Base-by-base conservation (phyloP, 1,284 basidiomycete genomes). In the Xerocomus minutiporus region DNA sequence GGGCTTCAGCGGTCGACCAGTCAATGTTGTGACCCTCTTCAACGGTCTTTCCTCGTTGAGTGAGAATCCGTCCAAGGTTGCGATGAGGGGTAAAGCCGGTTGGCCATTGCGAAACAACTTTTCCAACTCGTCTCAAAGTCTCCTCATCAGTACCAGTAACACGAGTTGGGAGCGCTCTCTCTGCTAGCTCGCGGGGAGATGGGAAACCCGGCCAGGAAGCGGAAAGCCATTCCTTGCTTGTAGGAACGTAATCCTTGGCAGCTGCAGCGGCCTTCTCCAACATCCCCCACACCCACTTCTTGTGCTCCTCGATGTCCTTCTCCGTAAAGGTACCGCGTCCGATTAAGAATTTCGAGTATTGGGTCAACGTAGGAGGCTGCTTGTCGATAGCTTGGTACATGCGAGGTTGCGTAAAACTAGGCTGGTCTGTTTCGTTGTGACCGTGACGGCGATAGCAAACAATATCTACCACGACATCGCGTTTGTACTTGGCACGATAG, bases 391-490 rank as follows among this genome's bases (percentile, higher is more conserved):
- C 93, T 72, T 94, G 83, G 80, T 99, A 99, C 96, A 99, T 99
- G 58, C 92, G 83, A 11, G 97, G 97, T 72, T 99, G 97, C 20
- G 97, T 99, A 79, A 99, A 99, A 70, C 85, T 90, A 20, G 97
- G 97, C 73, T 99, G 97, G 71, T 99, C 97, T 20, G 95, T 98
- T 76, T 99, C 97, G 73, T 99, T 99, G 78, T 99, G 97, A 25
- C 97, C 97, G 71, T 99, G 88, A 52, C 95, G 91, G 62, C 97
- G 91, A 79, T 98, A 99, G 77, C 97, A 99, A 58, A 99, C 94
- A 58, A 99, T 90, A 74, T 99, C 96, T 62, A 99, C 78, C 63
- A 99, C 96, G 57, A 99, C 96, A 70, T 99, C 96, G 79, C 93
- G 96, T 83, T 97, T 97, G 82, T 89, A 99, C 72, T 94, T 96